Evolutionary conservation across 2,329 filamentous ascomycete species (phyloP).

Genomic region (Microsporum ferrugineum): DNA sequence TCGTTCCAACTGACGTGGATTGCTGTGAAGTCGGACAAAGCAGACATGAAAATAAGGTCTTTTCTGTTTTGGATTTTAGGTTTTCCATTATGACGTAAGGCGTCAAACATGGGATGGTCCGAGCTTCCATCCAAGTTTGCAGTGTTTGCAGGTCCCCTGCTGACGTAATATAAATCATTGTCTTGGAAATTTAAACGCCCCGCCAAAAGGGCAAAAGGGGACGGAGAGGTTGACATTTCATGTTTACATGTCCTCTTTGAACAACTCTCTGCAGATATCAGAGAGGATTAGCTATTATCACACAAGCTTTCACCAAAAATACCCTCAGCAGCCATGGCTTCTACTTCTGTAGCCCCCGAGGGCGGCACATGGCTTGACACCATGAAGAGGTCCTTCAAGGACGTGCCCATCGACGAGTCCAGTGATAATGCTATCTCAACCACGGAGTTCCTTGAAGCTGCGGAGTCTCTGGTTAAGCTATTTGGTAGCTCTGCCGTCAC

Average conservation of each 20-base stretch:
- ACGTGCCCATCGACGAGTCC: slow-evolving; percentile 63
- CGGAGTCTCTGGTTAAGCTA: slow-evolving; percentile 73
- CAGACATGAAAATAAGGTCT: background rate
- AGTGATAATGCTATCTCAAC: slow-evolving; percentile 72
- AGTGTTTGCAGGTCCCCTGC: background rate
- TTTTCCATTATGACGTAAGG: background rate
- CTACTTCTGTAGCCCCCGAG: slow-evolving; percentile 42
- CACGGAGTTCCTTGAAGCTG: slow-evolving; percentile 78
- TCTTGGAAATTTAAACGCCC: background rate
- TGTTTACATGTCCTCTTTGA: background rate
- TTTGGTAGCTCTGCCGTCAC: slow-evolving; percentile 51
- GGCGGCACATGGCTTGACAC: slow-evolving; percentile 76
- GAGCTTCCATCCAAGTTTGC: background rate
- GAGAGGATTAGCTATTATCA: background rate
- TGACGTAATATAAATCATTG: background rate
- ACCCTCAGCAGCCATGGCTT: slow-evolving; percentile 38
- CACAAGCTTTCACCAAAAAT: background rate
- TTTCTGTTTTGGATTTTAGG: background rate
- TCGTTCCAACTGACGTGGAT: background rate
- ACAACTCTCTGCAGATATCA: background rate
- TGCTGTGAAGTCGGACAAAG: background rate
- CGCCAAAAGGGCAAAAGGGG: background rate
- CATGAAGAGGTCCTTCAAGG: slow-evolving; percentile 69
- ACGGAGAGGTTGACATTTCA: background rate
- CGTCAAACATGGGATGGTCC: background rate